Conservation (phyloP, 1,284 basidiomycete genomes). For the Butyriboletus appendiculatus region DNA sequence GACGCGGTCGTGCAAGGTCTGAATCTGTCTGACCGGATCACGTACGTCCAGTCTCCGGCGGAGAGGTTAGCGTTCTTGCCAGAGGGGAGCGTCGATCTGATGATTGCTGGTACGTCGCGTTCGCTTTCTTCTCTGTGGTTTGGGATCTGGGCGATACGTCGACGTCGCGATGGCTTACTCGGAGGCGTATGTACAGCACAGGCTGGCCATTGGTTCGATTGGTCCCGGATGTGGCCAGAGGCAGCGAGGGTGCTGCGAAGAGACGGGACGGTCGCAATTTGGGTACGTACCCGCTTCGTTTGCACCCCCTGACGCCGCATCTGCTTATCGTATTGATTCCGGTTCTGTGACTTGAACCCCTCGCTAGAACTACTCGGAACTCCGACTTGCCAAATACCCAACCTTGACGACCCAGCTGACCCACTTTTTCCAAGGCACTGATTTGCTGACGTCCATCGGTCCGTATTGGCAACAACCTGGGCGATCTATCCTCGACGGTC, state of each 20-base stretch:
- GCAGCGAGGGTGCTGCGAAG: conserved; percentile 61
- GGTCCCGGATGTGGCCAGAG: conserved; percentile 71
- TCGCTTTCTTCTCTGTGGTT: neutral
- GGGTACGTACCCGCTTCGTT: conserved; percentile 47
- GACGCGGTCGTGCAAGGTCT: neutral
- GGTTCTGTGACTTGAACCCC: neutral
- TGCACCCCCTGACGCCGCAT: no score
- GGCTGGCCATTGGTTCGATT: conserved; percentile 89
- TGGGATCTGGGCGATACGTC: neutral
- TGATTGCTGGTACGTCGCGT: conserved; percentile 61
- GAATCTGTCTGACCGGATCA: conserved; percentile 29
- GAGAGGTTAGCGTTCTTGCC: conserved; percentile 58
- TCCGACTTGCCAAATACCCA: conserved; percentile 66
- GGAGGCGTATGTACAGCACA: conserved; percentile 53
- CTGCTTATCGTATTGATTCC: neutral
- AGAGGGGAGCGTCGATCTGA: conserved; percentile 67
- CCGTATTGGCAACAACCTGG: conserved; percentile 84
- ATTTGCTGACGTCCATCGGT: conserved; percentile 58
- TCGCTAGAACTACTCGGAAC: conserved; percentile 76
- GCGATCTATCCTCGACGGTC: conserved; percentile 70
- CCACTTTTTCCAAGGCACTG: conserved; percentile 60
- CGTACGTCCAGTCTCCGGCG: conserved; percentile 53
- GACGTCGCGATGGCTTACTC: neutral
- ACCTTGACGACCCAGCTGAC: conserved; percentile 59
- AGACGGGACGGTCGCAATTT: conserved; percentile 75